Conservation (phyloP, 148 eudicot genomes). For the Beta vulgaris region DNA sequence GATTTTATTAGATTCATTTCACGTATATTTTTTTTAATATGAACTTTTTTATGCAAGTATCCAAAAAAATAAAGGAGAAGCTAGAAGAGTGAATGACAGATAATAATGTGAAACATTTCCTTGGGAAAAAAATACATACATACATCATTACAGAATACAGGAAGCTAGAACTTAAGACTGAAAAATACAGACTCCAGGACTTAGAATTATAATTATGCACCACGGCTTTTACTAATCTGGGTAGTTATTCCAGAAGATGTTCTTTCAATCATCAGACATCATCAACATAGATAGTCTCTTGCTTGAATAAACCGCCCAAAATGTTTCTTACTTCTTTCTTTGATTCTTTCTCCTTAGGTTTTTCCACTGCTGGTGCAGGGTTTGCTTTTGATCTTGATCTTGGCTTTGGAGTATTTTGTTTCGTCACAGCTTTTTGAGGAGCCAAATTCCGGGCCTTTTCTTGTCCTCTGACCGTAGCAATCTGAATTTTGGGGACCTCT, state of each 20-base stretch:
- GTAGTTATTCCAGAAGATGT: not conserved
- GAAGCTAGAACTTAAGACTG: slow-evolving; percentile 10
- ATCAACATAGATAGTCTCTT: slow-evolving; percentile 94
- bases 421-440: slow-evolving; percentile 60
- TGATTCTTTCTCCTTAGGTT: slow-evolving; percentile 38
- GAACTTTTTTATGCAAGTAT: too few species aligned
- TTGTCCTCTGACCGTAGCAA: slow-evolving; percentile 92
- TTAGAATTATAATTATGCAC: not conserved
- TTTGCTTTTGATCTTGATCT: slow-evolving; percentile 18
- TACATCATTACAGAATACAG: slow-evolving; percentile 13
- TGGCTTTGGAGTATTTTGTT: slow-evolving; percentile 23
- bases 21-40: too few species aligned
- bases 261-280: slow-evolving; percentile 50
- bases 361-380: slow-evolving; percentile 33
- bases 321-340: slow-evolving; percentile 59
- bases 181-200: too few species aligned
- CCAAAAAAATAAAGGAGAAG: not conserved
- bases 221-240: slow-evolving; percentile 2
- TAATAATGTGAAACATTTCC: slow-evolving; percentile 4
- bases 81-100: not conserved
- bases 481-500: slow-evolving; percentile 56
- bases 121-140: not conserved
- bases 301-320: slow-evolving; percentile 92
- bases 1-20: too few species aligned
- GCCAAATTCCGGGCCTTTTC: slow-evolving; percentile 72